Evolutionary conservation across 202 grass and related monocot genomes (phyloP), one percentile per base, ranked within the genome.

Genomic region (Carex sylvatica): DNA sequence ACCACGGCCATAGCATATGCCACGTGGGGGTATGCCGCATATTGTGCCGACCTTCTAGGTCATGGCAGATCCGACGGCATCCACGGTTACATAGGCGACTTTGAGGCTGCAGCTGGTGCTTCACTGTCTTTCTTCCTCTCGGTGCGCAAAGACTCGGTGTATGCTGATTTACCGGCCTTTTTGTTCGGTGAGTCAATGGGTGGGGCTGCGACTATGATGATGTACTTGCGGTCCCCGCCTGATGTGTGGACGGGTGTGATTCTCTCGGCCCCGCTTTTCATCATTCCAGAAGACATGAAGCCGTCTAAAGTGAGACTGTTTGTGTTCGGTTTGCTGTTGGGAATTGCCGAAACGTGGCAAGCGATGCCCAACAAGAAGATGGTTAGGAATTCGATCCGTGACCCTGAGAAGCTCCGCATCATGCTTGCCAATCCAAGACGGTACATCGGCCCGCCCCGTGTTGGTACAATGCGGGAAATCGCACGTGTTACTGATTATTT

Each of bases 101-200:
- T 91, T 83, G 92, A 94, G 81, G 12, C 89, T 6, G 83, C 80
- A 26, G 92, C 89, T 4, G 52, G 5, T 5, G 92, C 92, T 0
- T 87, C 92, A 30, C 75, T 91, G 20, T 78, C 92, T 78, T 94
- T 94, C 87, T 94, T 91, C 85, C 83, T 91, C 40, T 86, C 85
- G 30, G 83, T 94, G 6, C 85, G 89, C 2, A 22, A 40, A 16
- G 66, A 60, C 62, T 14, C 26, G 0, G 6, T 69, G 11, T 84
- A 87, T 47, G 56, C 85, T 4, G 3, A 56, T 55, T 72, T 94
- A 20, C 89, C 87, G 14, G 89, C 92, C 2, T 94, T 94, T 88
- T 79, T 94, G 9, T 79, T 91, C 69, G 89, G 92, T 68, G 92
- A 94, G 77, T 94, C 92, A 47, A 94, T 94, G 92, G 92, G 92